These are phyloP conservation scores for Ambispora gerdemannii DNA, from an alignment of 192 early-diverging fungal species.

Conservation along the genomic window DNA sequence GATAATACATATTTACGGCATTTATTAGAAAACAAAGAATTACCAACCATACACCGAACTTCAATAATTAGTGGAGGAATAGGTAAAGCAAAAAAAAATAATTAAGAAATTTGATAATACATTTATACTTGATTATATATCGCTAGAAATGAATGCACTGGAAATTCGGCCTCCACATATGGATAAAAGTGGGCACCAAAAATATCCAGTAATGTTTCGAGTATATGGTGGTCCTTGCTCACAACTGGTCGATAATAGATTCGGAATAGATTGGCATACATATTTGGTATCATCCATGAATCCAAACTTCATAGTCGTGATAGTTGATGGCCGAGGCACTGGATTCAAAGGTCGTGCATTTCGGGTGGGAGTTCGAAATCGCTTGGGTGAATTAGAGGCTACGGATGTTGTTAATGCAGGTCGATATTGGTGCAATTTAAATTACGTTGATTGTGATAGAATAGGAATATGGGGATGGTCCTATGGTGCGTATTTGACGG, in stretches of 20 bases:
- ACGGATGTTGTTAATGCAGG: constrained; percentile 87
- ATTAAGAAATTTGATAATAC: constrained; percentile 22
- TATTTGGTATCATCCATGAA: constrained; percentile 55
- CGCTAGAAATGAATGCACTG: constrained; percentile 70
- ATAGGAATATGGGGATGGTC: constrained; percentile 98
- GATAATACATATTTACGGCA: constrained; percentile 53
- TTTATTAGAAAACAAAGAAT: constrained; percentile 50
- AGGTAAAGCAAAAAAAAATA: constrained; percentile 35
- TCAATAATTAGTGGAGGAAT: constrained; percentile 37
- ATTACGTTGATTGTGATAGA: constrained; percentile 75
- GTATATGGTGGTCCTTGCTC: constrained; percentile 89
- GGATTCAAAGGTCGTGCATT: constrained; percentile 82
- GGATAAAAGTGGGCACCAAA: constrained; percentile 53
- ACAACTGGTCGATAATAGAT: constrained; percentile 69
- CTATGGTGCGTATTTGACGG: constrained; percentile 86
- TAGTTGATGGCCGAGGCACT: constrained; percentile 89
- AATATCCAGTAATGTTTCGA: constrained; percentile 85
- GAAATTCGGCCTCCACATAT: constrained; percentile 79
- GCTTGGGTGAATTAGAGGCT: constrained; percentile 79
- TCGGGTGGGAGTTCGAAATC: constrained; percentile 66
- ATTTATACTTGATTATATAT: neutral
- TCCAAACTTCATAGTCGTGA: constrained; percentile 65
- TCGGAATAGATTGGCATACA: constrained; percentile 68
- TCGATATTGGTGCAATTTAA: constrained; percentile 55
- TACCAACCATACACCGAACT: constrained; percentile 52